Base-by-base conservation (phyloP, 176 grass and related monocot genomes). In the Thinopyrum elongatum region DNA sequence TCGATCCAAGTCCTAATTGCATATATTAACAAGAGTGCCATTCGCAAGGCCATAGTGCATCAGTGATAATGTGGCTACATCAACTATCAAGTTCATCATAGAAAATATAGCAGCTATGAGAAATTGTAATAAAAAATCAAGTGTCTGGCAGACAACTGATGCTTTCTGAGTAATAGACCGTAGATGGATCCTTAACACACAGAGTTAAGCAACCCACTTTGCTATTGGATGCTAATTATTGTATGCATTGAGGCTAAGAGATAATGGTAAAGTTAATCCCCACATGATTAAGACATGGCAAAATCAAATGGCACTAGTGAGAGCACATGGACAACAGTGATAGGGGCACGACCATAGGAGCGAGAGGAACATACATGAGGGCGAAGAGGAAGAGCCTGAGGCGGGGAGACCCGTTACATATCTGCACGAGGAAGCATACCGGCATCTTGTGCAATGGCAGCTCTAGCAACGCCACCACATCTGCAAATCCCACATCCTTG, bases 371-470 rank as follows among this genome's bases (percentile, higher is more conserved):
- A 36, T 80, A 98, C 95, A 49, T 80, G 73, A 95, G 91, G n/a
- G 91, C 80, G 86, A 92, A 92, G 63, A 92, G 83, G 86, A 95
- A 91, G 86, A 95, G 90, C 3, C 93, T 89, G 22, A 92, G 89
- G 69, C 93, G 93, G 73, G 2, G 90, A 27, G 59, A 94, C 62
- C 74, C 86, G 84, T 23, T 74, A 86, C 47, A 90, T 28, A 94
- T 46, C 70, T 98, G 79, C 81, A 95, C 82, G 41, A 98, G 90
- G 44, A 91, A 86, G 88, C 90, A 92, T 64, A 91, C 22, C 10
- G 90, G 88, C 57, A 98, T 88, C 88, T 91, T 91, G 79, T 98
- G 94, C 78, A 92, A 92, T 21, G 92, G 91, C 15, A 95, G 58
- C 36, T 94, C 87, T 84, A 92, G 91, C 1, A 92, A 41, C 17